A percentile compares a stretch with the other conserved stretches of the same genome.
Evolutionary conservation across 2,329 filamentous ascomycete species (phyloP).

Genomic region (Talaromyces pinophilus): DNA sequence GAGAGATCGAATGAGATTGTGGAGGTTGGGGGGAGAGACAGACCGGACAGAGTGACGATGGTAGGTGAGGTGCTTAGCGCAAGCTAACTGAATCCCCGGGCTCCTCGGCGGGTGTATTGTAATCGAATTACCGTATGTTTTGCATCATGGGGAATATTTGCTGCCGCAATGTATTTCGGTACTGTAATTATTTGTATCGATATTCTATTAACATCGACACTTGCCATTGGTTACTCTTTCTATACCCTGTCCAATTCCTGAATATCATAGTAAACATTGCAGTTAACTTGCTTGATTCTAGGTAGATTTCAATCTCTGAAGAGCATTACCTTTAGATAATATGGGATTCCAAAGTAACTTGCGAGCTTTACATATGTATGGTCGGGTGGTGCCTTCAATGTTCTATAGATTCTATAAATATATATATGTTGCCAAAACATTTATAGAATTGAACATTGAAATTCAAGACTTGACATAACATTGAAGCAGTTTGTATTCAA

Average conservation of each 20-base stretch:
- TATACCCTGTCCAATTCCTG: background rate
- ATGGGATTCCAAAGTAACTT: background rate
- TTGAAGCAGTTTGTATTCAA: background rate
- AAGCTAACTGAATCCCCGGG: conserved; percentile 3
- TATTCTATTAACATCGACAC: background rate
- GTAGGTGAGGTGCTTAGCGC: conserved; percentile 9
- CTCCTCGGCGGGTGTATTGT: conserved; percentile 10
- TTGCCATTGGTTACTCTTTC: background rate
- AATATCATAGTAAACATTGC: background rate
- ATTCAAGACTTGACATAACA: too few relatives aligned
- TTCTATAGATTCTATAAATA: background rate
- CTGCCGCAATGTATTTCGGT: too few relatives aligned
- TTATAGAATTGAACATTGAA: too few relatives aligned
- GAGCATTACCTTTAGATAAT: background rate
- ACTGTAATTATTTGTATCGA: background rate
- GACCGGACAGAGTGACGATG: conserved; percentile 11
- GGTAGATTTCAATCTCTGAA: background rate
- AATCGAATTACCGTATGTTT: background rate
- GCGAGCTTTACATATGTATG: too few relatives aligned
- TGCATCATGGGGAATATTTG: background rate
- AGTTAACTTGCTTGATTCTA: background rate
- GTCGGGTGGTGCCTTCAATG: background rate
- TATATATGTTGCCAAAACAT: background rate
- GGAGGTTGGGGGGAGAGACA: conserved; percentile 11
- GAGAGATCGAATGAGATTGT: conserved; percentile 8